Conservation (phyloP, 2,329 filamentous ascomycete species). For the Aurifilum marmelostoma region DNA sequence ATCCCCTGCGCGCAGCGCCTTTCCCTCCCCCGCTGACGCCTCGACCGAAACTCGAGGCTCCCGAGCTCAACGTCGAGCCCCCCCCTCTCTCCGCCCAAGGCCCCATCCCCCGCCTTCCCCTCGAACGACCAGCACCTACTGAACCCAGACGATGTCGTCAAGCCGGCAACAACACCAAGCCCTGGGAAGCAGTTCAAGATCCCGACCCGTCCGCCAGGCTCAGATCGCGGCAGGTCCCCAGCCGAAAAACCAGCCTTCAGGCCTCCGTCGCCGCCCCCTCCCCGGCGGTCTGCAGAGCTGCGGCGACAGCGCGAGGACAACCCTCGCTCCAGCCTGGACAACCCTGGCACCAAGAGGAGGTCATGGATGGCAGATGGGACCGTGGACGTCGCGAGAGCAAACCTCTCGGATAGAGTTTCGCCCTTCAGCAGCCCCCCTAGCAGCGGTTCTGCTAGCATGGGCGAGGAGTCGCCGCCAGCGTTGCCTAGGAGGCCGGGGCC, state of each 20-base stretch:
- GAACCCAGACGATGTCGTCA: constrained; percentile 50
- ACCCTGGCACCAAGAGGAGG: constrained; percentile 48
- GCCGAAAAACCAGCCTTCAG: constrained; percentile 51
- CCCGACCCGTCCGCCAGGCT: constrained; percentile 50
- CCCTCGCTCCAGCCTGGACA: constrained; percentile 66
- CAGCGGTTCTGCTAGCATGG: constrained; percentile 61
- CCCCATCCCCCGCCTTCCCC: constrained; percentile 40
- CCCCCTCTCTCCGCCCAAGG: constrained; percentile 70
- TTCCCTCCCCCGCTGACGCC: constrained; percentile 51
- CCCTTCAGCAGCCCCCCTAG: constrained; percentile 87
- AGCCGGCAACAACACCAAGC: constrained; percentile 44
- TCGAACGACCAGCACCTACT: constrained; percentile 50
- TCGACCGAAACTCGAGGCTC: constrained; percentile 51
- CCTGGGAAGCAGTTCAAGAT: constrained; percentile 55
- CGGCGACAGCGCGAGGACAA: constrained; percentile 53
- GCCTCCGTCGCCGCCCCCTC: constrained; percentile 66
- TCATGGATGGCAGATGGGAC: constrained; percentile 34
- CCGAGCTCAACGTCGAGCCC: constrained; percentile 70
- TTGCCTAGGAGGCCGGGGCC: constrained; percentile 57
- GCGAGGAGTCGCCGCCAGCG: constrained; percentile 54
- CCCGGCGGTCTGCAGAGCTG: constrained; percentile 63
- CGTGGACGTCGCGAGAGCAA: constrained; percentile 40
- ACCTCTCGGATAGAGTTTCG: constrained; percentile 58
- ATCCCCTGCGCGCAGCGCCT: constrained; percentile 37
- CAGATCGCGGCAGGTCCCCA: constrained; percentile 47